phyloP scores from a whole-genome alignment of 179 eudicot genomes.

The Actinidia polygama region DNA sequence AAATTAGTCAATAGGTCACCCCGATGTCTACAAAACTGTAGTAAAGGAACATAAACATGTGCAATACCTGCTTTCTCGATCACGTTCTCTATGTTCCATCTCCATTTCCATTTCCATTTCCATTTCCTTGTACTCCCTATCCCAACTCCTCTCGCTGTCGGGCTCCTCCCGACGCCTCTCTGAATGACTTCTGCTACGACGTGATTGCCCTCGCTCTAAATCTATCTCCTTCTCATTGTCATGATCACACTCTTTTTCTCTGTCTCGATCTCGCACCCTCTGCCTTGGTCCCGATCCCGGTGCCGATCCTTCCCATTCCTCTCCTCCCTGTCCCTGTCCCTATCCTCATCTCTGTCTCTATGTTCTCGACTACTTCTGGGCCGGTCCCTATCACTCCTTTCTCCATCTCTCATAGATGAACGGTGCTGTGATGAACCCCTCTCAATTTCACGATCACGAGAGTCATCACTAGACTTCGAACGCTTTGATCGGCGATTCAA shows the following conservation, averaged over 20 bases:
- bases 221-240: slow-evolving; percentile 26
- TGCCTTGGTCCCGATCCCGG: slow-evolving; percentile 32
- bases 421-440: slow-evolving; percentile 54
- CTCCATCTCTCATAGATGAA: slow-evolving; percentile 57
- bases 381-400: slow-evolving; percentile 55
- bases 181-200: slow-evolving; percentile 36
- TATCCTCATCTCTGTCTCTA: slow-evolving; percentile 37
- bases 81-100: slow-evolving; percentile 50
- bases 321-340: background rate
- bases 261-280: slow-evolving; percentile 48
- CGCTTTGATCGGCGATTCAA: slow-evolving; percentile 49
- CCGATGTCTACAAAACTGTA: background rate
- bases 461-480: slow-evolving; percentile 56
- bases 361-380: slow-evolving; percentile 55
- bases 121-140: slow-evolving; percentile 43
- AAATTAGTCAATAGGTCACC: background rate
- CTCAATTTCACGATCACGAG: slow-evolving; percentile 52
- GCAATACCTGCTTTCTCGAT: slow-evolving; percentile 50
- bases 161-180: slow-evolving; percentile 40
- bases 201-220: slow-evolving; percentile 46
- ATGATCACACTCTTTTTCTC: slow-evolving; percentile 27
- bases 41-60: slow-evolving; percentile 7
- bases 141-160: slow-evolving; percentile 41
- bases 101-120: slow-evolving; percentile 53
- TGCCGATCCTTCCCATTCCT: background rate